Conservation (phyloP, 78 protist species). For the Creolimax fragrantissima region DNA sequence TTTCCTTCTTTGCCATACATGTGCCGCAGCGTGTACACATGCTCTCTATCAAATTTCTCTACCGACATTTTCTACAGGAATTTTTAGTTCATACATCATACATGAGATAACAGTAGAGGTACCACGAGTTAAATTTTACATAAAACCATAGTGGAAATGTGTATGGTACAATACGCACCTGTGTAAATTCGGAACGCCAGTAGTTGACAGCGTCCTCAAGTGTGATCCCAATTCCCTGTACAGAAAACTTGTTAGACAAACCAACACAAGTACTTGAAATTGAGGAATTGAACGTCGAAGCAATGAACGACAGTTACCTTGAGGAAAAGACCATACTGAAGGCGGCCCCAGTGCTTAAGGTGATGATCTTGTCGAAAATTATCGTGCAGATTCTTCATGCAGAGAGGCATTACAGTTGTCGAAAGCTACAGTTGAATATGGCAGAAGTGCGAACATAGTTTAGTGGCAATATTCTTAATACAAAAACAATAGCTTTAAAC, state of each 20-base stretch:
- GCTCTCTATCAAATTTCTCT: conserved; percentile 62
- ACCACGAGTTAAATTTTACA: too few species aligned
- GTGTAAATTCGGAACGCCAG: conserved; percentile 60
- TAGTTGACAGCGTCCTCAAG: conserved; percentile 68
- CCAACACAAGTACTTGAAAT: too few species aligned
- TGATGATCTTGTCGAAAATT: conserved; percentile 32
- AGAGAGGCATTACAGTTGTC: conserved; percentile 59
- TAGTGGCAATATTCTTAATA: too few species aligned
- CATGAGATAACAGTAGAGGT: too few species aligned
- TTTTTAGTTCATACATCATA: too few species aligned
- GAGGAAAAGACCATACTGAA: conserved; percentile 70
- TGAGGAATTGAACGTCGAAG: too few species aligned
- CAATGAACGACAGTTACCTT: conserved; percentile 28
- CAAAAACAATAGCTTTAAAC: too few species aligned
- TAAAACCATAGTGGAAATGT: too few species aligned
- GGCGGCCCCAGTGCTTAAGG: conserved; percentile 67
- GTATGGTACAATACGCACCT: not conserved
- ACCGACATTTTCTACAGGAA: conserved; percentile 21
- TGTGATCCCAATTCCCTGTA: conserved; percentile 58
- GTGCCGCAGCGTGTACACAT: conserved; percentile 69
- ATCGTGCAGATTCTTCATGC: conserved; percentile 63
- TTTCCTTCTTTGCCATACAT: conserved; percentile 82
- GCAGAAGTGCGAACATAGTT: too few species aligned
- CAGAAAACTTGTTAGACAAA: not conserved
- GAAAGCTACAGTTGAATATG: conserved; percentile 14